Evolutionary conservation across 495 filamentous ascomycete genomes (phyloP).

Genomic region (Oidiodendron maius): DNA sequence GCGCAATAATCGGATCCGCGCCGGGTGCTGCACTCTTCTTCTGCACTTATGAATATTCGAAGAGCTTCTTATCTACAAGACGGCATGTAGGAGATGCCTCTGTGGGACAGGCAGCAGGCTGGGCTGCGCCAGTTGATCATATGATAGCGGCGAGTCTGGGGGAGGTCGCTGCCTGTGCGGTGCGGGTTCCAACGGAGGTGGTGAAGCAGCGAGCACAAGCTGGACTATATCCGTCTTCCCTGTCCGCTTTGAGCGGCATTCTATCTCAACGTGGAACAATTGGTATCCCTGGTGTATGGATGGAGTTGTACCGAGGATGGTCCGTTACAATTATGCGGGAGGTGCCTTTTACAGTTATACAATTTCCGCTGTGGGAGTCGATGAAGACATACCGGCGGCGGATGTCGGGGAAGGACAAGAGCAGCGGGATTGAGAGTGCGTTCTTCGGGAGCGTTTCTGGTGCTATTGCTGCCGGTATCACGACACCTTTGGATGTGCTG

Average conservation of each 20-base stretch:
- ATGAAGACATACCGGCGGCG: conserved; percentile 57
- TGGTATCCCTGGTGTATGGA: conserved; percentile 54
- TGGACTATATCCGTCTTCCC: conserved; percentile 57
- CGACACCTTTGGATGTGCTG: conserved; percentile 91
- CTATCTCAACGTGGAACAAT: conserved; percentile 42
- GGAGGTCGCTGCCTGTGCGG: conserved; percentile 87
- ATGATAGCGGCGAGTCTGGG: conserved; percentile 85
- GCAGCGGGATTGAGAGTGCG: conserved; percentile 73
- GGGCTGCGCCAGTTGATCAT: conserved; percentile 44
- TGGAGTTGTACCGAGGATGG: conserved; percentile 87
- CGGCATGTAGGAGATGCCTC: conserved; percentile 12
- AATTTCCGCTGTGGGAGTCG: conserved; percentile 95
- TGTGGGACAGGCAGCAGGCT: conserved; percentile 13
- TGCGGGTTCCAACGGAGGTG: conserved; percentile 93
- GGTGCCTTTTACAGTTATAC: conserved; percentile 93
- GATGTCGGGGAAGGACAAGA: conserved; percentile 30
- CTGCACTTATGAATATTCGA: conserved; percentile 86
- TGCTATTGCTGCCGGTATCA: conserved; percentile 79
- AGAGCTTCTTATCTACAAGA: conserved; percentile 44
- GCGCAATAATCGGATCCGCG: conserved; percentile 80
- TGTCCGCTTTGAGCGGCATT: conserved; percentile 61
- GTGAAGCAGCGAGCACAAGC: conserved; percentile 96
- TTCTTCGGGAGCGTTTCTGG: conserved; percentile 81
- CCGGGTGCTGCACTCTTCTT: conserved; percentile 98
- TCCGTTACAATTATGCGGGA: conserved; percentile 88